These are phyloP conservation scores for Geoglossum cookeanum DNA, from an alignment of 2,329 filamentous ascomycete species.

Conservation along the genomic window DNA sequence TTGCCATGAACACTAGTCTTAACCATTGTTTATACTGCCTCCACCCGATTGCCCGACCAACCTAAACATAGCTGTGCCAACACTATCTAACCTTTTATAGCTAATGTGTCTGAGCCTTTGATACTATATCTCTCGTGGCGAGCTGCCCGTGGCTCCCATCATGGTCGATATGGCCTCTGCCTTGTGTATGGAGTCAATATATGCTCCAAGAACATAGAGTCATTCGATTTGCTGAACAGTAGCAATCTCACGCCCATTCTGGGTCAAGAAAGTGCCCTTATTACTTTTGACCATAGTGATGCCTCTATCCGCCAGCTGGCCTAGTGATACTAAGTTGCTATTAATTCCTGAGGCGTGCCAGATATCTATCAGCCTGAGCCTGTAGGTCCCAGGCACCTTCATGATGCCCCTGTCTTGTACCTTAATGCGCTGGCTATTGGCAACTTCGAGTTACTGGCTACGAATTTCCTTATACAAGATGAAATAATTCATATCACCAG, in stretches of 20 bases:
- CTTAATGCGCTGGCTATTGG: background rate
- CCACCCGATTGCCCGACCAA: no score
- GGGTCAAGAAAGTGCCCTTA: background rate
- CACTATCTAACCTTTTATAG: background rate
- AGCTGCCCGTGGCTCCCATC: background rate
- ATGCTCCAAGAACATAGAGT: background rate
- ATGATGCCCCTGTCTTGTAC: background rate
- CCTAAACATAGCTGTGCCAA: no score
- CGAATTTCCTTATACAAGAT: background rate
- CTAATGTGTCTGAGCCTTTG: background rate
- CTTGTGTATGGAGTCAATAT: background rate
- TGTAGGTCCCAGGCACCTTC: background rate
- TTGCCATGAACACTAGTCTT: no score
- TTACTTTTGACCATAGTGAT: conserved; percentile 4
- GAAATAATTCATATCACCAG: background rate
- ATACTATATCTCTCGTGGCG: background rate
- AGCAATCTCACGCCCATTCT: background rate
- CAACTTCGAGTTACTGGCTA: background rate
- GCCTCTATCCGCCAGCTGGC: conserved; percentile 3
- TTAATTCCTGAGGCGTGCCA: background rate
- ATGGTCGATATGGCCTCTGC: background rate
- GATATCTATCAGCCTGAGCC: background rate
- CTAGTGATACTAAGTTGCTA: background rate
- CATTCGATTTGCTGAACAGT: background rate
- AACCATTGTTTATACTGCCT: no score